Evolutionary conservation across 2,329 filamentous ascomycete species (phyloP).

Genomic region (Colletotrichum trifolii): DNA sequence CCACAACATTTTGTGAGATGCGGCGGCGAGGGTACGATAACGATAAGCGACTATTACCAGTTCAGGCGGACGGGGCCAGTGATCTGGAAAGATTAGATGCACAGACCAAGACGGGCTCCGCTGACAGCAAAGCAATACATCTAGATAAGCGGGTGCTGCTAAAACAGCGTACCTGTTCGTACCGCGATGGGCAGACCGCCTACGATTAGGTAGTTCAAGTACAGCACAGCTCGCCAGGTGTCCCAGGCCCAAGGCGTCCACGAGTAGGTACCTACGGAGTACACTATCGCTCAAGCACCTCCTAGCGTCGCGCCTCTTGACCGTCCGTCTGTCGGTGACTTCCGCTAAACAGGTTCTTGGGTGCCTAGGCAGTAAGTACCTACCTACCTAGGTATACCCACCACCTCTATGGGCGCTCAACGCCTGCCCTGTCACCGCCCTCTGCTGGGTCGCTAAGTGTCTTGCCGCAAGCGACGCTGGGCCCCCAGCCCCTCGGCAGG

Average conservation of each 20-base stretch:
- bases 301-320: not conserved
- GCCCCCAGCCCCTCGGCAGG: conserved; percentile 2
- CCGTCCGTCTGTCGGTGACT: too few relatives aligned
- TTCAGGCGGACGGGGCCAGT: conserved; percentile 23
- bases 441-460: not conserved
- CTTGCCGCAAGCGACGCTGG: not conserved
- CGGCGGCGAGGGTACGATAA: not conserved
- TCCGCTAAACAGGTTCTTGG: too few relatives aligned
- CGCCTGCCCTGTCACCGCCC: too few relatives aligned
- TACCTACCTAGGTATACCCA: too few relatives aligned
- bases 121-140: not conserved
- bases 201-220: not conserved
- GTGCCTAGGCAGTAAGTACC: too few relatives aligned
- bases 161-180: not conserved
- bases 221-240: not conserved
- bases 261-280: not conserved
- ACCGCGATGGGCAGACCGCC: not conserved
- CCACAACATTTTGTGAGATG: conserved; percentile 22
- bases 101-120: too few relatives aligned
- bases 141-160: too few relatives aligned
- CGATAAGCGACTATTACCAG: conserved; percentile 24
- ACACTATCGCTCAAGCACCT: not conserved
- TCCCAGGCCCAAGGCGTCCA: too few relatives aligned
- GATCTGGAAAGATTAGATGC: too few relatives aligned
- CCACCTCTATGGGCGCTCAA: too few relatives aligned